Conservation (phyloP, 164 flowering plant genomes). For the Protea cynaroides region DNA sequence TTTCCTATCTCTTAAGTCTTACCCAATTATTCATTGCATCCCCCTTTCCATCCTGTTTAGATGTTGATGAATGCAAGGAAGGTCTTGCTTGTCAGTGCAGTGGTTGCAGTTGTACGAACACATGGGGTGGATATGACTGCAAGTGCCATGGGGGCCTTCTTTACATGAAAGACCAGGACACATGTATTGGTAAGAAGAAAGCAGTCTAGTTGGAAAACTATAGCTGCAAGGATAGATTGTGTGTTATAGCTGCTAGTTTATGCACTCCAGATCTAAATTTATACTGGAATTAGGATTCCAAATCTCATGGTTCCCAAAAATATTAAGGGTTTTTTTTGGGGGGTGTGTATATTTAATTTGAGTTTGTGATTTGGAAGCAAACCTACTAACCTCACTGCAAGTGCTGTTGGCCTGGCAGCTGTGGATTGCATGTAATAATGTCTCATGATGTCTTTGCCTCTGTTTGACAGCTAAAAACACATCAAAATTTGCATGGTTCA, state of each 20-base stretch:
- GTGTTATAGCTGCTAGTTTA: background rate
- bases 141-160: conserved; percentile 58
- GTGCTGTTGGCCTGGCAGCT: too few species aligned
- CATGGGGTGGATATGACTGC: conserved; percentile 89
- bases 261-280: background rate
- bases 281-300: background rate
- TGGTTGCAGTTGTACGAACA: conserved; percentile 77
- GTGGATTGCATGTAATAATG: too few species aligned
- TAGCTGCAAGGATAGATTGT: background rate
- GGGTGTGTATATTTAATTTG: too few species aligned
- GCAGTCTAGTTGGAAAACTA: background rate
- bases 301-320: too few species aligned
- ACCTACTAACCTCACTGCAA: too few species aligned
- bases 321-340: too few species aligned
- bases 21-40: background rate
- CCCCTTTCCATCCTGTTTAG: conserved; percentile 27
- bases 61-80: conserved; percentile 80
- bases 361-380: too few species aligned
- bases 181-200: conserved; percentile 74
- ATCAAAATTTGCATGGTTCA: conserved; percentile 50
- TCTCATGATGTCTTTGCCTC: background rate
- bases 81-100: conserved; percentile 67
- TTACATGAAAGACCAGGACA: conserved; percentile 74
- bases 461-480: conserved; percentile 40
- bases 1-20: background rate